Evolutionary conservation across 768 basidiomycete genomes (phyloP), one percentile per base, ranked within the genome.

Genomic region (Boletus edulis): DNA sequence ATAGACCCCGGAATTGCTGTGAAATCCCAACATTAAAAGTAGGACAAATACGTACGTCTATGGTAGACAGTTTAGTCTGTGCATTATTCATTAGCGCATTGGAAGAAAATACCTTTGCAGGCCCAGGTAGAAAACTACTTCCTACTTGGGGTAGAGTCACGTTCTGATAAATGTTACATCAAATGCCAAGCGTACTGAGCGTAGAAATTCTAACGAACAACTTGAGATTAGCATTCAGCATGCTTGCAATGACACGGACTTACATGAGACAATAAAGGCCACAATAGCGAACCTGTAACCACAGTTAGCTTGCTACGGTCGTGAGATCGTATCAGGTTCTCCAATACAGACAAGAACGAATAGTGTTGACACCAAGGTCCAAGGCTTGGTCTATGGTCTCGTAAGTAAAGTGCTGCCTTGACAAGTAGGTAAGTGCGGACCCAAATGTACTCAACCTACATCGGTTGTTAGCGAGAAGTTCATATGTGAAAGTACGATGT

Each of bases 361-460:
- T 15, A 59, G 10, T 4, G 46, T 53, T 1, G 56, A 58, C 13
- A 57, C 51, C 41, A 24, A 40, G 7, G 39, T 39, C 58, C 58
- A 57, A 0, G 44, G 55, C 24, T 49, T 53, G 9, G 9, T 49
- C 60, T 61, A 24, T 13, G 22, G 1, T 4, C 2, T 5, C 5
- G 32, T 60, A 14, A 60, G 35, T 3, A 35, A 7, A 3, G 15
- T 15, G 12, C 24, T 0, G 5, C 12, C 4, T 18, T 27, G 3
- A 18, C 3, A 20, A 4, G 34, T 1, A 10, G 3, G 10, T 27
- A 13, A 40, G 3, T 4, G 2, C 57, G 12, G 5, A 59, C 59
- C 59, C 57, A 61, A 2, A 61, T 47, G 24, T 58, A 58, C 42
- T 60, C 50, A 11, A 59, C 32, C 59, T 57, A 12, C 2, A 24